phyloP scores from a whole-genome alignment of 2,329 filamentous ascomycete genomes.

The Alternaria sp. region DNA sequence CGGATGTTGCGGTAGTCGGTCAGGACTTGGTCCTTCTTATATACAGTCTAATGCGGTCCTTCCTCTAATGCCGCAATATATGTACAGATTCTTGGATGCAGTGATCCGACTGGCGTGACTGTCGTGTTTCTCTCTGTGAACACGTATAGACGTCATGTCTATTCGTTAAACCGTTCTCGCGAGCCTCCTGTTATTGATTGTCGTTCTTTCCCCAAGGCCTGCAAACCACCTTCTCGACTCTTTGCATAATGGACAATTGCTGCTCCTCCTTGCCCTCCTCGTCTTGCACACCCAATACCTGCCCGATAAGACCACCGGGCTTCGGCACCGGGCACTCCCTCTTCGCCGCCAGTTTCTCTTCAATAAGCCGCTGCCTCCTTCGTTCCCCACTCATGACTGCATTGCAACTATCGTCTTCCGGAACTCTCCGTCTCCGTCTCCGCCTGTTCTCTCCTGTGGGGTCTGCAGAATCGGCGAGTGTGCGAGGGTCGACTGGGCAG shows the following conservation, averaged over 20 bases:
- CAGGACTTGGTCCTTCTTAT: slow-evolving; percentile 2
- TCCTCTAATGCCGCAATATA: neutral
- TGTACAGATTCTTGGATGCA: slow-evolving; percentile 6
- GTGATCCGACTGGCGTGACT: neutral
- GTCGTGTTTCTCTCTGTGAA: neutral
- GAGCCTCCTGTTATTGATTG: slow-evolving; percentile 20
- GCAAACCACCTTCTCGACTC: slow-evolving; percentile 25
- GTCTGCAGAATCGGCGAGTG: slow-evolving; percentile 72
- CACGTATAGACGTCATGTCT: neutral
- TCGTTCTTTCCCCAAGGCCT: slow-evolving; percentile 20
- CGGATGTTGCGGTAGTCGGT: neutral
- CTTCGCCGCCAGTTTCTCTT: slow-evolving; percentile 46
- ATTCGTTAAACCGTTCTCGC: neutral
- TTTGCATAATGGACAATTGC: slow-evolving; percentile 15
- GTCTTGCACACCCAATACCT: slow-evolving; percentile 72
- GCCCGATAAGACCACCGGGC: slow-evolving; percentile 78
- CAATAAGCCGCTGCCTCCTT: slow-evolving; percentile 22
- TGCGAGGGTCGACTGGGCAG: slow-evolving; percentile 80
- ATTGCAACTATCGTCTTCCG: slow-evolving; percentile 36
- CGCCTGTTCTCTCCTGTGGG: slow-evolving; percentile 39
- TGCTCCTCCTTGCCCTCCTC: slow-evolving; percentile 29
- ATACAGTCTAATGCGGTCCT: slow-evolving; percentile 8
- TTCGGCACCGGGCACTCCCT: slow-evolving; percentile 94
- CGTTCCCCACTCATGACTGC: slow-evolving; percentile 35
- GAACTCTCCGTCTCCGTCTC: slow-evolving; percentile 55